Base-by-base conservation (phyloP, 108 stramenopile species). In the Fragilariopsis cylindrus region DNA sequence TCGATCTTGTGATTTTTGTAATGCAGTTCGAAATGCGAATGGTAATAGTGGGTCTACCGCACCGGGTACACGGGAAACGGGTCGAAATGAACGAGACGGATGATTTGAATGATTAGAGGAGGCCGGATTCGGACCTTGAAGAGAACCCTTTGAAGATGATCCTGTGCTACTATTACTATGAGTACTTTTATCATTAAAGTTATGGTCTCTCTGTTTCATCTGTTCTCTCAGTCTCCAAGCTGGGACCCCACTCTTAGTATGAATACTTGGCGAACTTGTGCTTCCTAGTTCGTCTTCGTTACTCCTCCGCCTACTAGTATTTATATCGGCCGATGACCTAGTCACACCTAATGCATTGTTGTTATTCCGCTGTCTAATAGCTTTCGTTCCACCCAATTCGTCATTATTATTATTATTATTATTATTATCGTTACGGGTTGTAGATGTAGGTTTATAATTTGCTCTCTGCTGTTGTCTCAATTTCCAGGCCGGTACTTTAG, bases 201-300 rank as follows among this genome's bases (percentile, higher is more conserved):
- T 30, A 53, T 53, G 52, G 45, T 48, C 54, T 13, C 66, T 48
- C 13, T 39, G 16, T 66, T 79, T 79, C 60, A 74, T 74, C 49
- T 69, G 72, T 44, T 79, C 78, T 18, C 78, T 40, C 49, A 79
- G 67, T 52, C 74, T 62, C 78, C 78, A 79, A 16, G 65, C 78
- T 15, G 78, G 70, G 3, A 71, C 16, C 62, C 42, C 13, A 15
- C 30, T 30, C 30, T 30, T 30, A 30, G 30, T 30, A 30, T 30
- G 30, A 30, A 30, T 30, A 30, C 30, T 30, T 30, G 30, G 30
- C 30, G 30, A 30, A 30, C 30, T 30, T 30, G 30, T 54, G 13
- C 53, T 54, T n/a, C n/a, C 53, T n/a, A 54, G 53, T 54, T 54
- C 15, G 53, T 54, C 53, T 54, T 15, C n/a, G 53, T 13, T n/a